A percentile compares a stretch with the other conserved stretches of the same genome.
These are phyloP conservation scores for Nicotiana attenuata DNA, from an alignment of 257 asterid genomes.

Conservation along the genomic window DNA sequence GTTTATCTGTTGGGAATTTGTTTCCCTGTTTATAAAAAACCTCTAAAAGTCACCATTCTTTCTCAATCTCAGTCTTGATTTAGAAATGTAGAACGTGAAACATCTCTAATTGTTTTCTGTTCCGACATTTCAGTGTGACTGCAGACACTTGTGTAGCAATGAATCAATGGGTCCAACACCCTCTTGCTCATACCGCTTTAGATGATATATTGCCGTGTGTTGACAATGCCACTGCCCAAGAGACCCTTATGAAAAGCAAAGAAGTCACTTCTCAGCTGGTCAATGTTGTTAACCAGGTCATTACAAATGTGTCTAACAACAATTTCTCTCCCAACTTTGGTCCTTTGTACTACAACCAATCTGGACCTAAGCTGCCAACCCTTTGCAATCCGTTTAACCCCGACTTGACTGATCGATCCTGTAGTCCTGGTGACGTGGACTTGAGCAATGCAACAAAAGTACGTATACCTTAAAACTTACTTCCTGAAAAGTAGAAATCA, in stretches of 20 bases:
- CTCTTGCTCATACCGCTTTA: slow-evolving; percentile 74
- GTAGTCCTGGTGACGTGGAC: slow-evolving; percentile 59
- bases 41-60: neutral
- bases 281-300: slow-evolving; percentile 53
- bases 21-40: neutral
- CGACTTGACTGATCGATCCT: slow-evolving; percentile 55
- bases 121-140: slow-evolving; percentile 44
- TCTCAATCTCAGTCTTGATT: neutral
- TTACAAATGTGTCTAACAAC: slow-evolving; percentile 75
- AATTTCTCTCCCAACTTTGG: slow-evolving; percentile 66
- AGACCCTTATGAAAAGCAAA: slow-evolving; percentile 54
- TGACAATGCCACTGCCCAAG: slow-evolving; percentile 69
- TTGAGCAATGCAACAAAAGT: slow-evolving; percentile 83
- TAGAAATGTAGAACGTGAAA: neutral
- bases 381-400: slow-evolving; percentile 77
- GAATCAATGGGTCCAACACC: slow-evolving; percentile 82
- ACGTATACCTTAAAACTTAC: slow-evolving; percentile 27
- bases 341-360: slow-evolving; percentile 77
- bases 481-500: neutral
- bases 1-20: neutral
- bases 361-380: slow-evolving; percentile 75
- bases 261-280: slow-evolving; percentile 72
- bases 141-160: slow-evolving; percentile 82
- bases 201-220: slow-evolving; percentile 83
- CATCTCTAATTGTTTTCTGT: slow-evolving; percentile 9